These are phyloP conservation scores for Alternaria sp. DNA, from an alignment of 2,329 filamentous ascomycete genomes.

Conservation along the genomic window DNA sequence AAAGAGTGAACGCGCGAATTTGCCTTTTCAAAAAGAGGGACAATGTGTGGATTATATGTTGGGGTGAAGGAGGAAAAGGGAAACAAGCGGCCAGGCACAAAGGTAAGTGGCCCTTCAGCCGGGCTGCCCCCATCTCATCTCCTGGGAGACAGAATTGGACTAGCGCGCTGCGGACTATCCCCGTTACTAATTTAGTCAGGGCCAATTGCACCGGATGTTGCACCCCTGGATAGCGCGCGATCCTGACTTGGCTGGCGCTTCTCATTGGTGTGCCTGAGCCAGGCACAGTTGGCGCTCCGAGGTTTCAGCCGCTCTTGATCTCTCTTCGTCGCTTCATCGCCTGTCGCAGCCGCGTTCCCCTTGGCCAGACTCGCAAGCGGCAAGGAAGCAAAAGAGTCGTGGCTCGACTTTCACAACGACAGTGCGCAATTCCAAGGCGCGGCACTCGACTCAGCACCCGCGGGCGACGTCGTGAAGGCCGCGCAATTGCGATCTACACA, in stretches of 20 bases:
- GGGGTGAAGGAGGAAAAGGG: constrained; percentile 34
- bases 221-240: constrained; percentile 3
- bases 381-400: constrained; percentile 16
- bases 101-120: constrained; percentile 26
- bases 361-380: constrained; percentile 15
- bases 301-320: constrained; percentile 18
- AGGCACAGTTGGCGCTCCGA: constrained; percentile 27
- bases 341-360: constrained; percentile 29
- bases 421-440: not conserved
- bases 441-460: not conserved
- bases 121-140: constrained; percentile 35
- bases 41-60: constrained; percentile 30
- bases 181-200: constrained; percentile 28
- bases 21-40: constrained; percentile 32
- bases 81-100: constrained; percentile 31
- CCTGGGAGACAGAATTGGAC: constrained; percentile 17
- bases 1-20: constrained; percentile 49
- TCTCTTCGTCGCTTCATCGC: constrained; percentile 11
- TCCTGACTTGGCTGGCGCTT: constrained; percentile 1
- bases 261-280: constrained; percentile 44
- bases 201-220: constrained; percentile 37
- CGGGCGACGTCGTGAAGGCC: constrained; percentile 18
- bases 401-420: constrained; percentile 5
- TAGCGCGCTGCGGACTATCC: constrained; percentile 25
- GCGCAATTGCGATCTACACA: constrained; percentile 41